These are phyloP conservation scores for Trapa incisa DNA, from an alignment of 345 rosid genomes.

Conservation along the genomic window DNA sequence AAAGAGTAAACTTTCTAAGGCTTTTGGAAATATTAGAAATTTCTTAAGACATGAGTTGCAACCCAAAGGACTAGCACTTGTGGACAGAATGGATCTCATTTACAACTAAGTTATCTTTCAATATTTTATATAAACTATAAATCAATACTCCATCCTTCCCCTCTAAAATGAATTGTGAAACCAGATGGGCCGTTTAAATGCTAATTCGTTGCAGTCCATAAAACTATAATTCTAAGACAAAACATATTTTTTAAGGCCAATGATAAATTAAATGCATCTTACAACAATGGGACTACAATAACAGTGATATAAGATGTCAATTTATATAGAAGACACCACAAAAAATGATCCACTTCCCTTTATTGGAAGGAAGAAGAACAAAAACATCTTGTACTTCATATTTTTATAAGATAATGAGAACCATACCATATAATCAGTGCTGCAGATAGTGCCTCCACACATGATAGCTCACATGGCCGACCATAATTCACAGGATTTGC, in stretches of 20 bases:
- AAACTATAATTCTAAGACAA: neutral
- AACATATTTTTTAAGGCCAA: neutral
- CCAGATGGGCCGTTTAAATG: neutral
- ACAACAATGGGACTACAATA: neutral
- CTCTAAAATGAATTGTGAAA: neutral
- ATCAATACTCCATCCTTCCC: neutral
- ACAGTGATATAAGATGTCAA: neutral
- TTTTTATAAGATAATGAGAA: neutral
- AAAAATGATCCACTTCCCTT: neutral
- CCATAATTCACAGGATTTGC: constrained; percentile 98
- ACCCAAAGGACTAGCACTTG: neutral
- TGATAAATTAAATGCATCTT: neutral
- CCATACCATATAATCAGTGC: constrained; percentile 74
- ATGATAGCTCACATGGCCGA: constrained; percentile 82
- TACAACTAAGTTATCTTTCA: too few relatives aligned
- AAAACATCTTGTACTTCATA: neutral
- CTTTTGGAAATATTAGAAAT: neutral
- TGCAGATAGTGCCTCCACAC: constrained; percentile 94
- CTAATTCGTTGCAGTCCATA: neutral
- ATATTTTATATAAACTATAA: too few relatives aligned
- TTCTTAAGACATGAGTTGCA: neutral
- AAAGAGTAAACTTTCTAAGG: neutral
- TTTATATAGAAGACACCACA: too few relatives aligned
- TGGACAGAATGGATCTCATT: neutral
- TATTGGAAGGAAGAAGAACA: neutral